phyloP scores from a whole-genome alignment of 2,329 filamentous ascomycete genomes.

The Hawksworthiomyces lignivorus region DNA sequence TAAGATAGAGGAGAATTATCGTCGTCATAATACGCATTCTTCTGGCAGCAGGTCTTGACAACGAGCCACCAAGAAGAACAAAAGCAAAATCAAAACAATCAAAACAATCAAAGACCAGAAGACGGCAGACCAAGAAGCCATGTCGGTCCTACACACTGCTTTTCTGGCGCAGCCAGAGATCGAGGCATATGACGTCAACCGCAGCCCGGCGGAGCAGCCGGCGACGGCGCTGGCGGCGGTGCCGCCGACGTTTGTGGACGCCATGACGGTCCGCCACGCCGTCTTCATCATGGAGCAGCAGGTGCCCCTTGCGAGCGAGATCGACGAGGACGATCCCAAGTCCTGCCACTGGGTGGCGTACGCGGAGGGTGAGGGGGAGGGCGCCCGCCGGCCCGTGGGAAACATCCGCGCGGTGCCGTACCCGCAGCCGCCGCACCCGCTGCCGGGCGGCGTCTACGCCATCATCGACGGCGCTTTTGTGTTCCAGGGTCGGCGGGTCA shows the following conservation, averaged over 20 bases:
- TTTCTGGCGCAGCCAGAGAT: no score
- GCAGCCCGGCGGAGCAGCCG: slow-evolving; percentile 25
- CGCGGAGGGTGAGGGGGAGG: slow-evolving; percentile 38
- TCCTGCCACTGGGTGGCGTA: slow-evolving; percentile 89
- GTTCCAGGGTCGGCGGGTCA: slow-evolving; percentile 13
- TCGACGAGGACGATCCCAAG: slow-evolving; percentile 71
- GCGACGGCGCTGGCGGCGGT: slow-evolving; percentile 28
- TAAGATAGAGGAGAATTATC: no score
- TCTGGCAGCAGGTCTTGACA: no score
- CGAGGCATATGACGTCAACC: slow-evolving; percentile 11
- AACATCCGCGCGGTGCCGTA: slow-evolving; percentile 77
- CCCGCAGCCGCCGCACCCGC: slow-evolving; percentile 61
- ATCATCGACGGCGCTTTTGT: slow-evolving; percentile 32
- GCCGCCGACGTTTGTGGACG: slow-evolving; percentile 52
- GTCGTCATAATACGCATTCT: no score
- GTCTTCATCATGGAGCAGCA: slow-evolving; percentile 56
- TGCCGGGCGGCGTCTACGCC: slow-evolving; percentile 38
- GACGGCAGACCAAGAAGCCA: no score
- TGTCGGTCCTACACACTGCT: no score
- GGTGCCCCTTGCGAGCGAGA: slow-evolving; percentile 58
- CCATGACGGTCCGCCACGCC: slow-evolving; percentile 52
- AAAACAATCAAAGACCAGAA: no score
- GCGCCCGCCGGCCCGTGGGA: slow-evolving; percentile 51
- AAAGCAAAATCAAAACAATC: no score
- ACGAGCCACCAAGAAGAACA: no score